phyloP scores from a whole-genome alignment of 352 stramenopile genomes.

The Pythium rhizo-oryzae region DNA sequence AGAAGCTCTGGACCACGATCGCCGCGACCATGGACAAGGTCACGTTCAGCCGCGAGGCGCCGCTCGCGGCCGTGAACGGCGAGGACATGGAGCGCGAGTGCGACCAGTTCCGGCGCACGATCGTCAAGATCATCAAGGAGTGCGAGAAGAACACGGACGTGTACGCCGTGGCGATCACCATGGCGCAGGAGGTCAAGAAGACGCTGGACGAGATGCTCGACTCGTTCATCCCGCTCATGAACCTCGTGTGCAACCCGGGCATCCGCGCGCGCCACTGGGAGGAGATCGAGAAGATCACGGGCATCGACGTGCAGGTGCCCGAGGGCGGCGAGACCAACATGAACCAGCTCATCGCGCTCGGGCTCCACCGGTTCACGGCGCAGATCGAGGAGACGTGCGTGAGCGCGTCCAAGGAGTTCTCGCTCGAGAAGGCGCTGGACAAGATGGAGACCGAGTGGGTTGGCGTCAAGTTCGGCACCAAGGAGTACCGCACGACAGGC shows the following conservation, averaged over 20 bases:
- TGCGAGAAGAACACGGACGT: constrained; percentile 90
- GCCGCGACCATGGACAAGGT: constrained; percentile 79
- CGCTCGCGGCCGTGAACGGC: constrained; percentile 72
- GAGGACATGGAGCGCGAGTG: constrained; percentile 87
- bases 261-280: constrained; percentile 93
- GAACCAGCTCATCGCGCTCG: constrained; percentile 90
- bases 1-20: constrained; percentile 87
- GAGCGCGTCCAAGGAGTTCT: constrained; percentile 94
- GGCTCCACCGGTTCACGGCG: constrained; percentile 79
- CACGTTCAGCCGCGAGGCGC: constrained; percentile 66
- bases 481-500: constrained; percentile 93
- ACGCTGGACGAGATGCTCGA: constrained; percentile 87
- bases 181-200: constrained; percentile 83
- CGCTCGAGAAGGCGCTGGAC: constrained; percentile 91
- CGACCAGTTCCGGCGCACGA: constrained; percentile 87
- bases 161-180: constrained; percentile 76
- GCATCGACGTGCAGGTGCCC: constrained; percentile 75
- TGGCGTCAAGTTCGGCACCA: constrained; percentile 92
- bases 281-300: constrained; percentile 88
- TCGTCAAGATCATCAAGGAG: constrained; percentile 91
- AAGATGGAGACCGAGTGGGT: constrained; percentile 95
- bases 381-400: constrained; percentile 94
- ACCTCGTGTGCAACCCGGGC: constrained; percentile 91
- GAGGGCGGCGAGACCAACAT: constrained; percentile 92
- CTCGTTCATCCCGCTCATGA: constrained; percentile 91